Base-by-base conservation (phyloP, 1,139 yeast genomes). In the Saccharomyces hybrid region DNA sequence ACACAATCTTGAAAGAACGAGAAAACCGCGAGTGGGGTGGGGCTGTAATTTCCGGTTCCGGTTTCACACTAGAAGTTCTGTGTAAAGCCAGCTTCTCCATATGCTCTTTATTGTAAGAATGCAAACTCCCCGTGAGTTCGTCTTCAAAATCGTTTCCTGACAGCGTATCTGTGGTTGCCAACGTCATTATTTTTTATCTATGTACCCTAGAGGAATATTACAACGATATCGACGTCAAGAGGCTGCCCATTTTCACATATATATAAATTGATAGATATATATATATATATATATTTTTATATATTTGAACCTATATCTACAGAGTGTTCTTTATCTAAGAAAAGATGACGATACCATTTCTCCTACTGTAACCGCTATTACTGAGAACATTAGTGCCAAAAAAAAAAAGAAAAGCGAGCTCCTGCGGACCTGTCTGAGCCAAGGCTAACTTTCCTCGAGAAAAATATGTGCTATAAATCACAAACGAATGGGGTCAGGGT, bases 21-120 rank as follows among this genome's bases (percentile, higher is more conserved):
- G 71, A 65, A 48, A 76, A 70, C 2, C 78, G 71, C 0, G 82
- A 59, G 51, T 64, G 57, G 2, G 50, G 50, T 11, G 67, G 65
- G 4, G 57, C 46, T 5, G 48, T 26, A 23, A 49, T 41, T 3
- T 47, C 53, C 4, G 59, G 58, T 34, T 57, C 59, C 14, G 47
- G 38, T 9, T 47, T 46, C 32, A 50, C 53, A 9, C 56, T 55
- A 27, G 50, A 46, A 5, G 59, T 57, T 9, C 31, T 27, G 9
- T 48, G 20, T 4, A 53, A 27, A 27, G 4, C 4, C 29, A 27
- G 9, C 4, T 27, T 27, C 3, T 27, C 29, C 3, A 4, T 4
- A 27, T 2, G 3, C 4, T 27, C 29, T 3, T 27, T 27, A 27
- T 27, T 27, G 29, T 27, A 27, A 2, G 29, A 27, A 4, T 4